A percentile compares a stretch with the other conserved stretches of the same genome.
phyloP scores from a whole-genome alignment of 2,329 filamentous ascomycete genomes.

The Fusarium anguioides region DNA sequence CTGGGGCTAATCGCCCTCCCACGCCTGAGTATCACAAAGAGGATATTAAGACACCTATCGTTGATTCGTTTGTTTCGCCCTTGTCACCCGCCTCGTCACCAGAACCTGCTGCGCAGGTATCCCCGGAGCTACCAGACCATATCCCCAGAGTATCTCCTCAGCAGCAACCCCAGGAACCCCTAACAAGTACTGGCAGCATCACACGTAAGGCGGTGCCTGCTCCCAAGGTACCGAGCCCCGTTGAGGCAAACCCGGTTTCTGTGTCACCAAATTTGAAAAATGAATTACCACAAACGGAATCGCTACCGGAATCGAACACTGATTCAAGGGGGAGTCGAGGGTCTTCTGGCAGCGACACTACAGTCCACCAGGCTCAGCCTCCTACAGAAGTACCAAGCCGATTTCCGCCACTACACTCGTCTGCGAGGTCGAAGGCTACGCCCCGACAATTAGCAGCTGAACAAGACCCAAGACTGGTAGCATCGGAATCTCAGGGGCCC shows the following conservation, averaged over 20 bases:
- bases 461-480: constrained; percentile 48
- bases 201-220: constrained; percentile 45
- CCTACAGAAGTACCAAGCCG: constrained; percentile 37
- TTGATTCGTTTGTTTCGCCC: constrained; percentile 55
- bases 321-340: constrained; percentile 19
- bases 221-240: constrained; percentile 34
- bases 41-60: constrained; percentile 53
- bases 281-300: constrained; percentile 35
- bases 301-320: constrained; percentile 34
- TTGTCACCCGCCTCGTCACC: constrained; percentile 60
- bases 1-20: constrained; percentile 54
- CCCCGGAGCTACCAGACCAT: constrained; percentile 51
- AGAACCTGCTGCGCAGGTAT: constrained; percentile 50
- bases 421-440: constrained; percentile 41
- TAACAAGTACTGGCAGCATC: constrained; percentile 27
- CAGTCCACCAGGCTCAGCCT: constrained; percentile 30
- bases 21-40: constrained; percentile 62
- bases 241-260: constrained; percentile 40
- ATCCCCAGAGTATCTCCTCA: constrained; percentile 24
- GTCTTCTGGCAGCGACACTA: constrained; percentile 39
- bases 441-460: constrained; percentile 41
- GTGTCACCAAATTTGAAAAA: constrained; percentile 34
- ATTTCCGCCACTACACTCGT: constrained; percentile 50
- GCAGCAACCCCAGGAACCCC: constrained; percentile 22
- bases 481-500: constrained; percentile 50